Evolutionary conservation across 768 basidiomycete genomes (phyloP), one percentile per base, ranked within the genome.

Genomic region (Auriscalpium microsporum): DNA sequence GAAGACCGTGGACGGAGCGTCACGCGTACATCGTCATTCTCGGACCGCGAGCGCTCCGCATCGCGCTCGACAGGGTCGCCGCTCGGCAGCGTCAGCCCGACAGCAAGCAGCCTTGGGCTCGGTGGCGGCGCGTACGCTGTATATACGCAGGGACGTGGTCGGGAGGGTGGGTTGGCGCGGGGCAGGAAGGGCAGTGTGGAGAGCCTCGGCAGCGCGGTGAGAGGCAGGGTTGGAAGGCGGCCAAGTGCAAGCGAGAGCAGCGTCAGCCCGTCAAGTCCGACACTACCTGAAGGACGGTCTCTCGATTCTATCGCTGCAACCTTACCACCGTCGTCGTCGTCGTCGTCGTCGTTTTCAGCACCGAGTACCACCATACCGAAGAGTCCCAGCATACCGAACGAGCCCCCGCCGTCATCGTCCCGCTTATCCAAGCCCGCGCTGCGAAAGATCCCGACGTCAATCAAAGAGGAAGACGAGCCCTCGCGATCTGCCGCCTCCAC

Each of bases 21-120:
- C 49, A 75, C 80, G 17, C 76, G 81, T 40, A 77, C 76, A 7
- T 72, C 81, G 14, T 79, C 82, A 1, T 80, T 80, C 33, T 73
- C 78, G 28, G 70, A 76, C 45, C 79, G 78, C 50, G 81, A 81
- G 38, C 66, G 66, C 28, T 75, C 75, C 19, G 68, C 68, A 35
- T 73, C 72, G 44, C 68, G 66, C 48, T 66, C 67, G 42, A 28
- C 64, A 10, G 61, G 70, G 55, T 71, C 70, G 42, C 70, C 70
- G 9, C 54, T 71, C 28, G 70, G 69, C 46, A 68, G 67, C 58
- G 65, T 70, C 8, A 70, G 69, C 19, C 70, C 70, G n/a, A 66
- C 68, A 9, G 67, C 67, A n/a, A 62, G 63, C 19, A 57, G 63
- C 45, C 52, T 65, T 5, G 68, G 54, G n/a, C 57, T 66, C 45